Percentiles rank a stretch among this genome's conserved stretches.
Conservation (phyloP, 148 eudicot genomes). For the Diospyros lotus region DNA sequence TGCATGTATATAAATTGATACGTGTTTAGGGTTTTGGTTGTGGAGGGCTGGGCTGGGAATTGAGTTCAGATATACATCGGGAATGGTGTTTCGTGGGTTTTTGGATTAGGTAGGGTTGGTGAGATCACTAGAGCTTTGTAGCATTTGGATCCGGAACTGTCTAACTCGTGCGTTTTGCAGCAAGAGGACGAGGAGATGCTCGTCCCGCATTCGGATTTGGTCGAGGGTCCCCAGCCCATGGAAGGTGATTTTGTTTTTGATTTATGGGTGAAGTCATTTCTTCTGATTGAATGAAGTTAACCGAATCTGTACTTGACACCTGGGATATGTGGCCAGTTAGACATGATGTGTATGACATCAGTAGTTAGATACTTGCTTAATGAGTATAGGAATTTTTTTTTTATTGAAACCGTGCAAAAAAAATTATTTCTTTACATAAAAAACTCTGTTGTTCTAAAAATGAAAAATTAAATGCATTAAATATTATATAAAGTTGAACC, state of each 20-base stretch:
- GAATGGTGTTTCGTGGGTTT: too few relatives aligned
- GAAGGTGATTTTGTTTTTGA: constrained; percentile 49
- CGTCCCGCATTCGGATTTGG: constrained; percentile 59
- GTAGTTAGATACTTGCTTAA: too few relatives aligned
- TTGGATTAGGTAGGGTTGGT: constrained; percentile 5
- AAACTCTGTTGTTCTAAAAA: too few relatives aligned
- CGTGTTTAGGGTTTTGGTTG: constrained; percentile 2
- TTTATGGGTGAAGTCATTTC: constrained; percentile 18
- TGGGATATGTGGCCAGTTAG: too few relatives aligned
- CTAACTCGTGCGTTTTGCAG: constrained; percentile 24
- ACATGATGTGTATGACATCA: too few relatives aligned
- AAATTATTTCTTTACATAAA: too few relatives aligned
- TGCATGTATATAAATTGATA: neutral
- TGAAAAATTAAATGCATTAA: too few relatives aligned
- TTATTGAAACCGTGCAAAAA: too few relatives aligned
- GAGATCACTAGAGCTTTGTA: constrained; percentile 15
- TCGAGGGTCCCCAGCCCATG: constrained; percentile 74
- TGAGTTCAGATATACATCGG: constrained; percentile 11
- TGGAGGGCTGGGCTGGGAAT: constrained; percentile 3
- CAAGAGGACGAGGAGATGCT: constrained; percentile 91
- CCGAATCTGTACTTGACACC: too few relatives aligned
- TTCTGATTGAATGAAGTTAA: neutral
- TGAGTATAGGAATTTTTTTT: too few relatives aligned
- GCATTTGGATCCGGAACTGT: constrained; percentile 7
- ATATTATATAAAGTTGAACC: too few relatives aligned